Base-by-base conservation (phyloP, 2,329 filamentous ascomycete species). In the Lachnellula suecica region DNA sequence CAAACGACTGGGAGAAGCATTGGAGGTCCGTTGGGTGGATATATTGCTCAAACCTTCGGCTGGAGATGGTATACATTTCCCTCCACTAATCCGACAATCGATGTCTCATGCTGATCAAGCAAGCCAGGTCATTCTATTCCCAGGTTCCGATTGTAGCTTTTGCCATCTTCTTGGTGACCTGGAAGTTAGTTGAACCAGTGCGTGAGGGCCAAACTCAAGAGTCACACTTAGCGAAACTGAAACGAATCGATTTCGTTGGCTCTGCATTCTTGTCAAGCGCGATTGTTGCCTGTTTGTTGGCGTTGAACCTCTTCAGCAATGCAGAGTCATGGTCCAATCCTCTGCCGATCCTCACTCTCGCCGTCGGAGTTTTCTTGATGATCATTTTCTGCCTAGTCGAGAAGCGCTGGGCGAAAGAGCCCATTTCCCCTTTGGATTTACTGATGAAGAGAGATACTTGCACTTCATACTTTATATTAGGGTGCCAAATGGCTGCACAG, bases 191-290 rank as follows among this genome's bases (percentile, higher is more conserved):
- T 29, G 27, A 45, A 9, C 50, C 51, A 25, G 43, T 34, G 11
- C 35, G 22, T 15, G 22, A 27, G 22, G 22, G 25, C 3, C 48
- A 52, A n/a, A 23, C 44, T 4, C 4, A 44, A 27, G 45, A 56
- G 44, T 47, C 46, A 1, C 31, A 50, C 6, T 31, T 19, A 42
- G 35, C 37, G 59, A 59, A 73, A 53, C 66, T 85, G 9, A 68
- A 68, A 9, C 72, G 82, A 1, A 74, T 87, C 46, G 84, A 87
- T 64, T 82, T 85, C 54, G 51, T 77, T 0, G 84, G 84, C 0
- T 75, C 80, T 0, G 53, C 71, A 1, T 67, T 82, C 1, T 72
- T 81, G 19, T 71, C 70, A 4, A 42, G 68, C 0, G 68, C 72
- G 0, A 76, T 80, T 6, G 61, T 76, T 3, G 59, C 70, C 7